Evolutionary conservation across 331 rosid species (phyloP), one percentile per base, ranked within the genome.

Genomic region (Dryas integrifolia): DNA sequence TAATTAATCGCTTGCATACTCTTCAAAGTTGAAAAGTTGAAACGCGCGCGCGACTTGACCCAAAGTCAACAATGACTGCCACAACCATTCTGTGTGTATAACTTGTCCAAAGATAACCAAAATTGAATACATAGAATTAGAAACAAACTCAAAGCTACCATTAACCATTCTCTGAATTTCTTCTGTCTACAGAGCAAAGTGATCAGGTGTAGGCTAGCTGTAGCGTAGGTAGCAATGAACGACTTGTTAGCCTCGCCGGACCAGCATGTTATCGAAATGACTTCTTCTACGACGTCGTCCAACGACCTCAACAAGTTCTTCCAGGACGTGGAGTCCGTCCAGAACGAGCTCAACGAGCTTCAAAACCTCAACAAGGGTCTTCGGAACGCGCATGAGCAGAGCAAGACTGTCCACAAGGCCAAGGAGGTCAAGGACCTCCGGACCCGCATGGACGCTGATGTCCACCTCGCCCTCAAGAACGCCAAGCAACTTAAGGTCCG

Each of bases 361-460:
- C 92, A 91, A 12, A 73, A 70, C 11, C 78, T 93, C 63, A 82
- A 38, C 79, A 79, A 48, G 47, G 78, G 61, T 44, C 86, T 91
- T 4, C 73, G 52, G 7, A 71, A 65, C 62, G 72, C 90, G 18
- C 88, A 89, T 70, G 91, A 91, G 60, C 85, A 91, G 81, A 85
- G 91, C 88, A 89, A 87, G 77, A 87, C 89, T 1, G 85, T 91
- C 50, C 92, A 89, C 88, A 76, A 89, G 65, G 97, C 97, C 3
- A 86, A 84, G 67, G 86, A 88, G 46, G 83, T 93, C 16, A 88
- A 73, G 88, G 96, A 91, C 43, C 86, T 89, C 3, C 92, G 97
- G 1, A 74, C 95, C 26, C 88, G 90, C 30, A 93, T 93, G 97
- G 98, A 93, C 65, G 82, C 72, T 7, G 97, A 93, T 13, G 97